Evolutionary conservation across 208 protist species (phyloP).

Genomic region (Leishmania tarentolae): DNA sequence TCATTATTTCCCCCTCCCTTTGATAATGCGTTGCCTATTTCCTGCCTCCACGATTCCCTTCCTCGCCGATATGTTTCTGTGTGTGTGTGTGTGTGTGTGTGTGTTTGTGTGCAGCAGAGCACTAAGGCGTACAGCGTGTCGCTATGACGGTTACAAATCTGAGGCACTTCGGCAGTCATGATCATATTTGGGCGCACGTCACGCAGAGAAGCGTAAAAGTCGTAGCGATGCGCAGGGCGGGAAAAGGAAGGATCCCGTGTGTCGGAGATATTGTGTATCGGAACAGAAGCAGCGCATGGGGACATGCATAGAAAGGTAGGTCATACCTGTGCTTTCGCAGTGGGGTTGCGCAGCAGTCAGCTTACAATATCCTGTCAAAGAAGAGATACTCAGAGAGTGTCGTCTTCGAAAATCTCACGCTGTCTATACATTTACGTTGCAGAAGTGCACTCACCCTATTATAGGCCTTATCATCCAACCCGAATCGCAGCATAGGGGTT

Average conservation of each 20-base stretch:
- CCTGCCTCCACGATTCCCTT: not conserved
- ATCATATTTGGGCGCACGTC: not conserved
- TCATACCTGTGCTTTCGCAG: not conserved
- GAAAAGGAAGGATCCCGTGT: not conserved
- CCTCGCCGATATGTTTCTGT: not conserved
- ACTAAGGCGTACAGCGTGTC: not conserved
- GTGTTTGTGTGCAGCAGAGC: not conserved
- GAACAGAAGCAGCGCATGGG: not conserved
- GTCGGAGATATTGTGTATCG: not conserved
- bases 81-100: not conserved
- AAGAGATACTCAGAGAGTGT: not conserved
- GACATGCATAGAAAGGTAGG: not conserved
- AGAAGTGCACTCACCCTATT: not conserved
- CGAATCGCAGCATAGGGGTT: no score
- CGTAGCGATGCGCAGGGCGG: not conserved
- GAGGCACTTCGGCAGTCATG: not conserved
- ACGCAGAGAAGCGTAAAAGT: not conserved
- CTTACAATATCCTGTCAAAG: not conserved
- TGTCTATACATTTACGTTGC: not conserved
- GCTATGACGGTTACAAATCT: not conserved
- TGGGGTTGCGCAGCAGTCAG: not conserved
- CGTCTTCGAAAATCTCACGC: not conserved
- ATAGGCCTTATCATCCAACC: not conserved
- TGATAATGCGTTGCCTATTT: not conserved
- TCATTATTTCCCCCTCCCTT: constrained; percentile 33